Conservation (phyloP, 306 rosid genomes). For the Acacia acuminata region DNA sequence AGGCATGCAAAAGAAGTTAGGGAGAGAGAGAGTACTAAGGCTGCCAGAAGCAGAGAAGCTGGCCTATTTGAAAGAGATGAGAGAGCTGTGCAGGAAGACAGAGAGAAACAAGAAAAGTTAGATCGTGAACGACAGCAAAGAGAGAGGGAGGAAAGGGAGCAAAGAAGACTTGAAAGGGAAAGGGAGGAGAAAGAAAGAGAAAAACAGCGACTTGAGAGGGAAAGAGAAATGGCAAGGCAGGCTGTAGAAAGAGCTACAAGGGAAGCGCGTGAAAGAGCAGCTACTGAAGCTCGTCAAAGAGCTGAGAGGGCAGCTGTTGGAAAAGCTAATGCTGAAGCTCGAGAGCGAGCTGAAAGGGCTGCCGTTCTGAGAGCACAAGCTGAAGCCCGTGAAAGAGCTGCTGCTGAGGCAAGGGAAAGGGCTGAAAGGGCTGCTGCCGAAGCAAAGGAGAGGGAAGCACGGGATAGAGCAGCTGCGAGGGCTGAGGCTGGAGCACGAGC, state of each 20-base stretch:
- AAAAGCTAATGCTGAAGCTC: conserved; percentile 87
- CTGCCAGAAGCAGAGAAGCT: conserved; percentile 67
- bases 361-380: conserved; percentile 93
- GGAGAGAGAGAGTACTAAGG: conserved; percentile 81
- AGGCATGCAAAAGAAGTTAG: conserved; percentile 87
- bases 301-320: conserved; percentile 92
- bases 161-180: conserved; percentile 56
- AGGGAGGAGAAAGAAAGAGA: conserved; percentile 75
- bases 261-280: conserved; percentile 99
- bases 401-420: conserved; percentile 80
- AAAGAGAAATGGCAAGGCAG: conserved; percentile 75
- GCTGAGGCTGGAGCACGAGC: conserved; percentile 68
- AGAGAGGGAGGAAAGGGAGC: conserved; percentile 77
- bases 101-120: conserved; percentile 57
- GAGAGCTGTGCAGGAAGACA: conserved; percentile 44
- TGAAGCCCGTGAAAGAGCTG: conserved; percentile 98
- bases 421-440: conserved; percentile 82
- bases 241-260: conserved; percentile 99
- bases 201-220: conserved; percentile 68
- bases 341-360: conserved; percentile 89
- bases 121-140: conserved; percentile 66
- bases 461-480: conserved; percentile 51
- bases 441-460: conserved; percentile 56
- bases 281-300: conserved; percentile 71
- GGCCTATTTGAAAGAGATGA: conserved; percentile 69